Percentiles rank a stretch among this genome's conserved stretches.
These are phyloP conservation scores for Coniochaeta hoffmannii DNA, from an alignment of 2,329 filamentous ascomycete genomes.

Conservation along the genomic window DNA sequence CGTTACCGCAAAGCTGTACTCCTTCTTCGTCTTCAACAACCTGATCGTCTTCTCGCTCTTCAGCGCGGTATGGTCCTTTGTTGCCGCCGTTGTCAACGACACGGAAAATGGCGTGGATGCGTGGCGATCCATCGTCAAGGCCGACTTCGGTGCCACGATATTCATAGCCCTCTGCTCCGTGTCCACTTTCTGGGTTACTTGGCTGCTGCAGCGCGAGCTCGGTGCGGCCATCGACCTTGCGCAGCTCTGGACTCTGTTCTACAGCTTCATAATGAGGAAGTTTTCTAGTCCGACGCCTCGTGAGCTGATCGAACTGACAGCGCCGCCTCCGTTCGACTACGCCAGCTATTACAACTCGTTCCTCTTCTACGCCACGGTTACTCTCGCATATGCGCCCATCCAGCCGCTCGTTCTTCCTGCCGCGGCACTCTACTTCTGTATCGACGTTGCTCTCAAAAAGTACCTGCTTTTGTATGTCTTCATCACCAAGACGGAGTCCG, in stretches of 20 bases:
- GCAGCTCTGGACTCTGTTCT: constrained; percentile 77
- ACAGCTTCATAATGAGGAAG: constrained; percentile 76
- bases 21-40: constrained; percentile 98
- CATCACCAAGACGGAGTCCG: constrained; percentile 93
- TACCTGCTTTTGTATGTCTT: constrained; percentile 93
- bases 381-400: constrained; percentile 73
- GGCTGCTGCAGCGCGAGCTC: constrained; percentile 85
- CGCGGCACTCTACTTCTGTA: constrained; percentile 78
- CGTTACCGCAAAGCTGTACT: constrained; percentile 82
- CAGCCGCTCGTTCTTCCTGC: constrained; percentile 84
- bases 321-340: constrained; percentile 88
- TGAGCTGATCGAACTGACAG: constrained; percentile 85
- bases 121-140: constrained; percentile 61
- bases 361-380: constrained; percentile 86
- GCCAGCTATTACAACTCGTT: constrained; percentile 98
- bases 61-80: constrained; percentile 70
- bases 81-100: constrained; percentile 55
- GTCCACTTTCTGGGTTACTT: constrained; percentile 90
- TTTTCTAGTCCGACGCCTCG: constrained; percentile 84
- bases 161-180: constrained; percentile 73
- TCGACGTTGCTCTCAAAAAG: constrained; percentile 90
- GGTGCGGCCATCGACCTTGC: constrained; percentile 91
- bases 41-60: constrained; percentile 90
- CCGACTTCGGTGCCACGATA: constrained; percentile 54
- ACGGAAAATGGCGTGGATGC: constrained; percentile 50